Base-by-base conservation (phyloP, 129 eudicot genomes). In the Erigeron canadensis region DNA sequence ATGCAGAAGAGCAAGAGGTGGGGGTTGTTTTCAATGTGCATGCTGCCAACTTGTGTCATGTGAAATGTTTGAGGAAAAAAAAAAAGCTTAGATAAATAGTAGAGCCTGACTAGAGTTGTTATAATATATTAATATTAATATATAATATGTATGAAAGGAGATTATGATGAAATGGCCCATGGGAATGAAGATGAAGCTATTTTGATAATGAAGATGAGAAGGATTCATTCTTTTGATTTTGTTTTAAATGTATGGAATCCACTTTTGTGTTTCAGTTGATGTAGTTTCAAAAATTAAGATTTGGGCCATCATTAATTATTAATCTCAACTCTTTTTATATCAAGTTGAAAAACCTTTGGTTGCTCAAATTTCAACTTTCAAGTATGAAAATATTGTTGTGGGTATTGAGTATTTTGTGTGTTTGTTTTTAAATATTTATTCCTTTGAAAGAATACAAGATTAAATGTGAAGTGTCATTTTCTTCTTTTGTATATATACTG, bases 21-120 rank as follows among this genome's bases (percentile, higher is more conserved):
- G 85, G 87, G 96, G 21, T 68, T 93, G 72, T 87, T 93, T 73
- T 85, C 98, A 71, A 87, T 91, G 86, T 93, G 98, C 75, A 58
- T 93, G 81, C 73, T 58, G 57, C 95, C 96, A 28, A 76, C 75
- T 39, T 87, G 96, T 77, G 96, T 62, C 5, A 71, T 62, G 66
- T 71, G 73, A 78, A 13, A 38, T 28, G 51, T 65, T 77, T 37
- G 43, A 70, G 63, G 59, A 70, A 28, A 28, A 28, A 54, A 59
- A 53, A 48, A 53, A 39, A 41, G 2, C 18, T 69, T 70, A 77
- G 58, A 53, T 43, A 10, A 15, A 61, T 17, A 77, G 15, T 70
- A 69, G 70, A 37, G 74, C 1, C 34, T 28, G 34, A 28, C 34
- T 28, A 28, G 34, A 28, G 34, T 28, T 28, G 34, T 28, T 28